phyloP scores from a whole-genome alignment of 129 eudicot genomes.

The Mikania micrantha region DNA sequence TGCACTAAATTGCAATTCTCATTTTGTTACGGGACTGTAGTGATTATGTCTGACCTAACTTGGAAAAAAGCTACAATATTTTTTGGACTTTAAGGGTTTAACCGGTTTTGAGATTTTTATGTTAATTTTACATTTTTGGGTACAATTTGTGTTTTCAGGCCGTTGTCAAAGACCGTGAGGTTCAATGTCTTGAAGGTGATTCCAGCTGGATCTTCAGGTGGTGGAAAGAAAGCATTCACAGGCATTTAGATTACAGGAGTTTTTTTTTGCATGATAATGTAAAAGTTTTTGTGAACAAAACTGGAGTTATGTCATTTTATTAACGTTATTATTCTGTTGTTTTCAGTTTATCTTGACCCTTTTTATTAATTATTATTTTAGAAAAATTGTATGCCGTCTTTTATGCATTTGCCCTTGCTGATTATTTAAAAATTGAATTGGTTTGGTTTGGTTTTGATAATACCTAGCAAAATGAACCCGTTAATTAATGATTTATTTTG shows the following conservation, averaged over 20 bases:
- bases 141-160: constrained; percentile 15
- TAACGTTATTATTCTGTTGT: constrained; percentile 13
- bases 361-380: not conserved
- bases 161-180: constrained; percentile 36
- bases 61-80: no score
- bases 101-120: no score
- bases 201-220: constrained; percentile 38
- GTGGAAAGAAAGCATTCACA: constrained; percentile 39
- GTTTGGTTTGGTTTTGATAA: no score
- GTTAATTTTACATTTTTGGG: not conserved
- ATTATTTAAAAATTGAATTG: no score
- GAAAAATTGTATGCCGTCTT: not conserved
- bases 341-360: not conserved
- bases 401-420: not conserved
- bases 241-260: constrained; percentile 15
- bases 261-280: not conserved
- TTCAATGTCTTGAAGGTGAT: constrained; percentile 42
- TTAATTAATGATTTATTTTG: no score
- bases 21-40: no score
- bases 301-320: not conserved
- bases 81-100: no score
- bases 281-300: not conserved
- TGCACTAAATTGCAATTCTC: no score
- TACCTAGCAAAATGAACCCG: no score
- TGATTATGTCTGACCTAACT: no score